phyloP scores from a whole-genome alignment of 495 filamentous ascomycete genomes.

The Penicillium nucicola region DNA sequence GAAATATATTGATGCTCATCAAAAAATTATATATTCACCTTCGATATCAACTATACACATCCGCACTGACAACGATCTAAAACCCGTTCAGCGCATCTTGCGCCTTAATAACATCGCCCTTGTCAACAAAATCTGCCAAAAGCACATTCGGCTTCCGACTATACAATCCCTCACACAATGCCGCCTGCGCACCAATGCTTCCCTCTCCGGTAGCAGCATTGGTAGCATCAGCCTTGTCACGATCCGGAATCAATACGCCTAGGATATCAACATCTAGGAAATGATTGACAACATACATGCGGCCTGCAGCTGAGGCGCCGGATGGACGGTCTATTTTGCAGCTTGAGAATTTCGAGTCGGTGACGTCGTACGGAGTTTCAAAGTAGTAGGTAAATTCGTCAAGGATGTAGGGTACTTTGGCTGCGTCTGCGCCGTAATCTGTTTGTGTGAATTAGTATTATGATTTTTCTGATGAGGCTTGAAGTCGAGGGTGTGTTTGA shows the following conservation, averaged over 20 bases:
- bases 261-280: constrained; percentile 42
- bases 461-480: neutral
- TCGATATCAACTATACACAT: neutral
- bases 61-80: constrained; percentile 1
- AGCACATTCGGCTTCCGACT: constrained; percentile 55
- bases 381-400: constrained; percentile 69
- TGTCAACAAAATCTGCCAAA: constrained; percentile 66
- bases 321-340: constrained; percentile 64
- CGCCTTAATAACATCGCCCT: constrained; percentile 55
- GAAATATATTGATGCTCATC: no score
- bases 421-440: constrained; percentile 48
- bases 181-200: constrained; percentile 57
- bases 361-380: constrained; percentile 65
- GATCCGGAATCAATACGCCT: constrained; percentile 56
- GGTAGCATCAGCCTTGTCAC: constrained; percentile 48
- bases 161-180: constrained; percentile 52
- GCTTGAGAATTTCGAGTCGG: constrained; percentile 41
- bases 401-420: constrained; percentile 58
- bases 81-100: constrained; percentile 60
- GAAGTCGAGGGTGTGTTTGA: neutral
- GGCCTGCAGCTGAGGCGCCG: constrained; percentile 39
- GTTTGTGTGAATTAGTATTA: neutral
- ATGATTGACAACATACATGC: constrained; percentile 55
- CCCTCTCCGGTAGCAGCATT: constrained; percentile 53
- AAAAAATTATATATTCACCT: no score